Evolutionary conservation across 2,329 filamentous ascomycete species (phyloP), one percentile per base, ranked within the genome.

Genomic region (Coniochaeta sp.): DNA sequence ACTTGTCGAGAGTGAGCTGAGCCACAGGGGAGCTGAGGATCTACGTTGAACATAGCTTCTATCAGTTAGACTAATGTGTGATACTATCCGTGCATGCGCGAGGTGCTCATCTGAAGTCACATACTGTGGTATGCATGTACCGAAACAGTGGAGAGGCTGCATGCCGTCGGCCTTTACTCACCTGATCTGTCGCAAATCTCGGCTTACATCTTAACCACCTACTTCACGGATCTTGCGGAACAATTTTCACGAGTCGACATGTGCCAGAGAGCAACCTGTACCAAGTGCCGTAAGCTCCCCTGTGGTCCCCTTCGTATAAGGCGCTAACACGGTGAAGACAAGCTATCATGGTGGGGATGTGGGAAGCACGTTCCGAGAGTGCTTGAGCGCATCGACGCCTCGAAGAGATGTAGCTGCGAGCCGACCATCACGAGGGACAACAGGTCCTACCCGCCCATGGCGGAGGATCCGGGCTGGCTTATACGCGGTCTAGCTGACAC

Each of bases 361-460:
- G 83, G 83, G 56, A 71, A 60, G 55, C 81, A 87, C 68, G 71
- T 86, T 58, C 69, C 79, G 12, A 65, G 65, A 14, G 83, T 89
- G 59, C 79, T 89, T 72, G 79, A 84, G 64, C 61, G 65, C 24
- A 65, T 88, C 40, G 75, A 82, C 4, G 68, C 73, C 31, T 67
- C 72, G 6, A 73, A 87, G 35, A 79, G 84, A 68, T 90, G 86
- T 71, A 72, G 71, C 22, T 90, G 86, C 64, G 71, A 76, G 59
- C 85, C 85, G 26, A 79, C 79, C 63, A 71, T 87, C 56, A 77
- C 82, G 61, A 71, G 73, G 35, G 76, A 80, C 51, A 83, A 82
- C 45, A 79, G 78, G 60, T 60, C 76, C 61, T 88, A 87, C 61
- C 85, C 85, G 53, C 83, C 84, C 26, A 85, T 79, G 76, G 82